phyloP scores from a whole-genome alignment of 2,329 filamentous ascomycete genomes.

The Alternaria triticimaculans region DNA sequence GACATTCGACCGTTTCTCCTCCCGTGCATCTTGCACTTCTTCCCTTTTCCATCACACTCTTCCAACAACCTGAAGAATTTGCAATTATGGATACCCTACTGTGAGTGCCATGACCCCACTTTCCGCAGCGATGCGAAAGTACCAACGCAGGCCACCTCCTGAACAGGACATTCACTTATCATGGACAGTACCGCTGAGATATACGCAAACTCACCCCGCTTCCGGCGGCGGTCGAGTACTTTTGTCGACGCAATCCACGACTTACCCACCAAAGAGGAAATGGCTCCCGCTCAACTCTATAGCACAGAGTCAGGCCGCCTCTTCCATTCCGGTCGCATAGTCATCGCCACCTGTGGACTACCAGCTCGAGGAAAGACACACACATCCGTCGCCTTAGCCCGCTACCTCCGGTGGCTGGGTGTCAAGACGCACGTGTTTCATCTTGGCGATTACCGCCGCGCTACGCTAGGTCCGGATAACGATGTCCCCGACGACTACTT shows the following conservation, averaged over 20 bases:
- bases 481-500: conserved; percentile 97
- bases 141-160: neutral
- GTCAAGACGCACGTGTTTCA: conserved; percentile 99
- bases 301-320: conserved; percentile 96
- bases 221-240: conserved; percentile 90
- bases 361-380: conserved; percentile 98
- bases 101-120: conserved; percentile 54
- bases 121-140: conserved; percentile 16
- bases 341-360: conserved; percentile 94
- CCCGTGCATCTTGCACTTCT: conserved; percentile 9
- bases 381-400: conserved; percentile 91
- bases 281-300: conserved; percentile 96
- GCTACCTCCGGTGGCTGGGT: conserved; percentile 95
- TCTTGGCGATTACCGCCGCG: conserved; percentile 92
- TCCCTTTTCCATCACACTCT: conserved; percentile 8
- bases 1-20: conserved; percentile 7
- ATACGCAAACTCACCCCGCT: conserved; percentile 86
- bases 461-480: conserved; percentile 81
- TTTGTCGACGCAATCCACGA: conserved; percentile 98
- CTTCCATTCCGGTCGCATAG: conserved; percentile 96
- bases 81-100: conserved; percentile 66
- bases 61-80: conserved; percentile 13
- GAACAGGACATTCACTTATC: conserved; percentile 23
- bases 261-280: conserved; percentile 78
- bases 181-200: conserved; percentile 80